These are phyloP conservation scores for Microdochium paspali DNA, from an alignment of 2,329 filamentous ascomycete species.

Conservation along the genomic window DNA sequence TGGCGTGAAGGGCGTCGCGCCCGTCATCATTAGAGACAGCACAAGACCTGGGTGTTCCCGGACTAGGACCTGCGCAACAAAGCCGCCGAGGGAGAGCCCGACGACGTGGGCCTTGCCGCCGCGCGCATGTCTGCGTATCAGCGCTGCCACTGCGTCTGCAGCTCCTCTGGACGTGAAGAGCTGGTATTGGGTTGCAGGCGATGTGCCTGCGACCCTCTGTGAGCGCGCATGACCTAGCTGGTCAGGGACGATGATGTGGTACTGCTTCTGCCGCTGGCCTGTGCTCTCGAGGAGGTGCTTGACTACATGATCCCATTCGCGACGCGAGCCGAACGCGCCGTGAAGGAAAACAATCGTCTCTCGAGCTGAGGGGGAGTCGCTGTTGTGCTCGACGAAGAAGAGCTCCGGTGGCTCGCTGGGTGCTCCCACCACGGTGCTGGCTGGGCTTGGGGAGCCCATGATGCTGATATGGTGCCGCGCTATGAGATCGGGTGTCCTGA, in stretches of 20 bases:
- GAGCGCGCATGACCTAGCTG: too few relatives aligned
- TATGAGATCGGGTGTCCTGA: too few relatives aligned
- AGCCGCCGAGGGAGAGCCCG: conserved; percentile 3
- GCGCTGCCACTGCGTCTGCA: not conserved
- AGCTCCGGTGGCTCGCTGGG: not conserved
- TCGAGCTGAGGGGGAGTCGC: not conserved
- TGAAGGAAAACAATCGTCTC: conserved; percentile 2
- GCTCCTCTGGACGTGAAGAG: conserved; percentile 1
- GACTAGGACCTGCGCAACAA: conserved; percentile 1
- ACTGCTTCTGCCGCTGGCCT: not conserved
- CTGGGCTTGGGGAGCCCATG: too few relatives aligned
- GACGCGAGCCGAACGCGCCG: conserved; percentile 1
- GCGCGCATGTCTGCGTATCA: conserved; percentile 1
- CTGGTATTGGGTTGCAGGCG: conserved; percentile 1
- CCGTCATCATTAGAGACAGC: conserved; percentile 1
- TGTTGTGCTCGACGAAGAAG: not conserved
- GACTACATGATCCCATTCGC: conserved; percentile 1
- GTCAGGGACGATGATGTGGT: too few relatives aligned
- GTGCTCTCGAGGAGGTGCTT: not conserved
- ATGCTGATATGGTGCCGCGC: too few relatives aligned
- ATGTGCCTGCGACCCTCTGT: not conserved
- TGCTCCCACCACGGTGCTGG: too few relatives aligned
- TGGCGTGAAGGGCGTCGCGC: not conserved
- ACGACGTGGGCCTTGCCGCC: conserved; percentile 3
- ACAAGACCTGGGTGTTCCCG: conserved; percentile 2